Conservation (phyloP, 768 basidiomycete genomes). For the Naganishia vaughanmartiniae region DNA sequence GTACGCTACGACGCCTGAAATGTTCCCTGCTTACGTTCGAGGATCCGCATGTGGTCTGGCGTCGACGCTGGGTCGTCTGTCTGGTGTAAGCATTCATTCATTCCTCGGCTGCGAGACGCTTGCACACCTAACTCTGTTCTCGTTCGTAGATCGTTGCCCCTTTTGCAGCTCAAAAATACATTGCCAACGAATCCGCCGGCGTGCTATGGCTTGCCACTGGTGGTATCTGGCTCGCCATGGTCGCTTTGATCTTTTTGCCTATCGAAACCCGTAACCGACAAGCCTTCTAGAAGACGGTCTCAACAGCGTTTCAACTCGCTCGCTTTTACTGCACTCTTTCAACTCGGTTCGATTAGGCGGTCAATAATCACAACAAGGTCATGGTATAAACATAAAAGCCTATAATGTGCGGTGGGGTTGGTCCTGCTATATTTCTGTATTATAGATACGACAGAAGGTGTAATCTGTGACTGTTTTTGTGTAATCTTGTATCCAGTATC, state of each 20-base stretch:
- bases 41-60: slow-evolving; percentile 47
- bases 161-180: slow-evolving; percentile 43
- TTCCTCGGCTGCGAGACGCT: neutral
- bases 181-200: slow-evolving; percentile 36
- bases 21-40: slow-evolving; percentile 48
- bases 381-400: no score
- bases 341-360: no score
- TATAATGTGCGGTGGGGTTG: no score
- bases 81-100: slow-evolving; percentile 27
- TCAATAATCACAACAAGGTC: no score
- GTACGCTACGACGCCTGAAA: slow-evolving; percentile 51
- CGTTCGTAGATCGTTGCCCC: slow-evolving; percentile 46
- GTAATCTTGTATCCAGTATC: no score
- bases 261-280: slow-evolving; percentile 50
- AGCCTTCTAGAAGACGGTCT: slow-evolving; percentile 41
- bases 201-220: slow-evolving; percentile 48
- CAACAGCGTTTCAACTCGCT: no score
- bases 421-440: no score
- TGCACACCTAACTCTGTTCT: neutral
- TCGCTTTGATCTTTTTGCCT: slow-evolving; percentile 46
- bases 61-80: slow-evolving; percentile 45
- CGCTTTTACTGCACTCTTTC: neutral
- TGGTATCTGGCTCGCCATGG: slow-evolving; percentile 42
- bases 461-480: no score
- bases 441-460: no score